These are phyloP conservation scores for Myxozyma melibiosi DNA, from an alignment of 805 yeast genomes.

Conservation along the genomic window DNA sequence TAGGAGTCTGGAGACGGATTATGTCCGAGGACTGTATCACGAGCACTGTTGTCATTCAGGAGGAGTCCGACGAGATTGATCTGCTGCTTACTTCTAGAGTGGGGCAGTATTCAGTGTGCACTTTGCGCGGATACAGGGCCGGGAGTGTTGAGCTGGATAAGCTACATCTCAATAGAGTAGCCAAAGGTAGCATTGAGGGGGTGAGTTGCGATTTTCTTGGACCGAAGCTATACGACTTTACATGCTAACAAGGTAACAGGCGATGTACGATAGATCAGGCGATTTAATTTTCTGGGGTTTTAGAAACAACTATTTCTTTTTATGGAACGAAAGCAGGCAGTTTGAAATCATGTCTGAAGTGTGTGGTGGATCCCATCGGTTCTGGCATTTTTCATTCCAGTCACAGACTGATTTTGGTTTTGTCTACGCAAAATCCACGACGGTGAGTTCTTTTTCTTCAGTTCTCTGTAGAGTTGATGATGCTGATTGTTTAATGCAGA, in stretches of 20 bases:
- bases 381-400: conserved; percentile 59
- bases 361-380: conserved; percentile 92
- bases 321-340: conserved; percentile 81
- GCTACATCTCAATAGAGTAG: conserved; percentile 61
- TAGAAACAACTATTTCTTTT: conserved; percentile 71
- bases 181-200: conserved; percentile 83
- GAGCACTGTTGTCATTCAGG: not conserved
- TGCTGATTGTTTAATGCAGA: not conserved
- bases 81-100: conserved; percentile 26
- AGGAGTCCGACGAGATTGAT: not conserved
- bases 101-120: conserved; percentile 24
- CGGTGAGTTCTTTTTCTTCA: conserved; percentile 5
- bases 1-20: conserved; percentile 22
- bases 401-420: conserved; percentile 47
- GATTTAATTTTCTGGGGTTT: conserved; percentile 76
- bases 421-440: conserved; percentile 58
- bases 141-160: conserved; percentile 35
- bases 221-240: too few species aligned
- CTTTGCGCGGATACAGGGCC: not conserved
- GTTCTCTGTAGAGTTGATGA: too few species aligned
- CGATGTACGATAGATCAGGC: conserved; percentile 41
- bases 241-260: not conserved
- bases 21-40: conserved; percentile 32
- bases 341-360: conserved; percentile 65
- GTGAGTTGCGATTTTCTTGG: conserved; percentile 31